A percentile compares a stretch with the other conserved stretches of the same genome.
phyloP scores from a whole-genome alignment of 768 basidiomycete species.

The Termitomyces sp. region DNA sequence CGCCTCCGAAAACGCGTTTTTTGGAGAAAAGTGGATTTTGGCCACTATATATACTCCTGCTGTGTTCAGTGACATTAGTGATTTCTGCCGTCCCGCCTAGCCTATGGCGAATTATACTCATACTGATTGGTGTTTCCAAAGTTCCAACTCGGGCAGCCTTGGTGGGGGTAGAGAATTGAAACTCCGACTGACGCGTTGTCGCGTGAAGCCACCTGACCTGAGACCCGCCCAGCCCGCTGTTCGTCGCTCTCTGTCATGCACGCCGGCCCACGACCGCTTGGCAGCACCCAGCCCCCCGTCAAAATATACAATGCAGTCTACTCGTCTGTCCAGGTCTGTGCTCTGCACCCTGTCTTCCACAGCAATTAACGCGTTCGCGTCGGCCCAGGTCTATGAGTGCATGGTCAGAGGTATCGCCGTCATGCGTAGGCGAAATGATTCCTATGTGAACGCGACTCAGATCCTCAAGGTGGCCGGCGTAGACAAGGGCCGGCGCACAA shows the following conservation, averaged over 20 bases:
- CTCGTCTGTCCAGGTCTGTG: conserved; percentile 72
- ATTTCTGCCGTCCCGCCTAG: not conserved
- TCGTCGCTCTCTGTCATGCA: conserved; percentile 35
- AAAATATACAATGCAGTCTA: conserved; percentile 95
- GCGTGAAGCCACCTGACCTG: conserved; percentile 32
- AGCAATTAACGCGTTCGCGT: conserved; percentile 33
- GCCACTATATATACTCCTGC: not conserved
- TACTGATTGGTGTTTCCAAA: not conserved
- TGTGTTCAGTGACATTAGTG: not conserved
- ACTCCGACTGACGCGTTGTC: conserved; percentile 35
- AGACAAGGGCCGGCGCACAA: conserved; percentile 93
- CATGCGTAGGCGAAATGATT: conserved; percentile 93
- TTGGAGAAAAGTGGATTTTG: not conserved
- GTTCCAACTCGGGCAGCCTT: not conserved
- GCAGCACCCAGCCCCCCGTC: conserved; percentile 47
- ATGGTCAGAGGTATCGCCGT: conserved; percentile 98
- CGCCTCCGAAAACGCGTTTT: not conserved
- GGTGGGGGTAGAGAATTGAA: conserved; percentile 6
- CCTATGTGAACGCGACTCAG: conserved; percentile 97
- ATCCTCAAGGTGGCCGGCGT: conserved; percentile 98
- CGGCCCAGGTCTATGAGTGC: conserved; percentile 83
- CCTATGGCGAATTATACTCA: conserved; percentile 2
- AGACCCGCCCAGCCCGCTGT: conserved; percentile 14
- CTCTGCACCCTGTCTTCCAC: conserved; percentile 8
- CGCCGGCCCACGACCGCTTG: conserved; percentile 35